These are phyloP conservation scores for Syzygium jambos DNA, from an alignment of 345 rosid species.

Conservation along the genomic window DNA sequence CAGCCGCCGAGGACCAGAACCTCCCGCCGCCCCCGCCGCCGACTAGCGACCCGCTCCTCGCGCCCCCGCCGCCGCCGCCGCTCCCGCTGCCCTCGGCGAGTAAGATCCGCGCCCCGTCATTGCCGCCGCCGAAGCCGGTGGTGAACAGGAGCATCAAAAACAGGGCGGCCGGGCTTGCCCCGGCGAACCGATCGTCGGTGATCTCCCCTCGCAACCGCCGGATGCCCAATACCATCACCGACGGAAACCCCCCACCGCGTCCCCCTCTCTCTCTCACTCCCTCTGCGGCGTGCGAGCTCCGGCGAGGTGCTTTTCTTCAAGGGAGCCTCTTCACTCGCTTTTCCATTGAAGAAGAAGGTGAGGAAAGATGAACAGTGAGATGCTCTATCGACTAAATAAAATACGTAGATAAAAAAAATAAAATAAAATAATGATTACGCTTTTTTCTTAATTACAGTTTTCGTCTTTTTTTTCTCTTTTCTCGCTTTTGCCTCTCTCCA, in stretches of 20 bases:
- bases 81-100: conserved; percentile 19
- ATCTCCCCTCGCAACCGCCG: conserved; percentile 15
- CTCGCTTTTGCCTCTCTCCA: not conserved
- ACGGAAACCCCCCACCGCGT: conserved; percentile 5
- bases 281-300: not conserved
- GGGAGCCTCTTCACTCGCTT: not conserved
- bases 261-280: not conserved
- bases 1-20: conserved; percentile 33
- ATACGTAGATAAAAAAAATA: not conserved
- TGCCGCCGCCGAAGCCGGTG: conserved; percentile 16
- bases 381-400: not conserved
- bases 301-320: not conserved
- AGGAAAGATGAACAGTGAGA: not conserved
- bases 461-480: not conserved
- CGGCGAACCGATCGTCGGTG: conserved; percentile 6
- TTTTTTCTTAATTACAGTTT: not conserved
- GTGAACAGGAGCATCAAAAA: conserved; percentile 27
- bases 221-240: conserved; percentile 36
- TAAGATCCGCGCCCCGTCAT: conserved; percentile 33
- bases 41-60: conserved; percentile 3
- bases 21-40: conserved; percentile 28
- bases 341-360: not conserved
- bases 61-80: conserved; percentile 18
- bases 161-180: not conserved
- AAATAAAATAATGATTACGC: not conserved